A percentile compares a stretch with the other conserved stretches of the same genome.
These are phyloP conservation scores for Sugiyamaella neomexicana DNA, from an alignment of 1,139 yeast genomes.

Conservation along the genomic window DNA sequence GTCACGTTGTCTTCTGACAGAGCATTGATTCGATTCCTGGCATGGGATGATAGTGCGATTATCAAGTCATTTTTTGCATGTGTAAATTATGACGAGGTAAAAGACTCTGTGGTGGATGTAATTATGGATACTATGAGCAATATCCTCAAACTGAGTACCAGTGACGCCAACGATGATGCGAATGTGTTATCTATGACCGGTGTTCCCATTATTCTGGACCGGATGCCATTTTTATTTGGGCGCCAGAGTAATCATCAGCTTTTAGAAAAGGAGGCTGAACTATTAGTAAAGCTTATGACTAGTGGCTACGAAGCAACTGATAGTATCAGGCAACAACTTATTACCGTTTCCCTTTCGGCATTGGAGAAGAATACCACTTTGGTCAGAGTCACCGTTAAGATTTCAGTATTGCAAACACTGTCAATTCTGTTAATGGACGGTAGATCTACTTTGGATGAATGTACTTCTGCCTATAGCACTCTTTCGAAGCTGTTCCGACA, in stretches of 20 bases:
- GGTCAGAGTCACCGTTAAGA: slow-evolving; percentile 56
- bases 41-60: slow-evolving; percentile 51
- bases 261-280: slow-evolving; percentile 54
- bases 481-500: slow-evolving; percentile 61
- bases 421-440: slow-evolving; percentile 54
- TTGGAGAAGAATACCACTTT: slow-evolving; percentile 62
- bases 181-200: slow-evolving; percentile 31
- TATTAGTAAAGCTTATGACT: slow-evolving; percentile 57
- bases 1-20: slow-evolving; percentile 59
- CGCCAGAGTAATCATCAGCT: slow-evolving; percentile 33
- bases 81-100: slow-evolving; percentile 56
- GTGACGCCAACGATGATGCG: slow-evolving; percentile 31
- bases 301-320: slow-evolving; percentile 60
- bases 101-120: slow-evolving; percentile 61
- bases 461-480: slow-evolving; percentile 54
- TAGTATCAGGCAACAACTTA: slow-evolving; percentile 54
- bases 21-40: slow-evolving; percentile 52
- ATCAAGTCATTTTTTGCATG: slow-evolving; percentile 57
- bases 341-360: slow-evolving; percentile 60
- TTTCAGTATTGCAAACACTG: slow-evolving; percentile 60
- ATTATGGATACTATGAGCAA: slow-evolving; percentile 59
- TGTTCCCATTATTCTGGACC: slow-evolving; percentile 32
- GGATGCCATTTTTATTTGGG: slow-evolving; percentile 34
- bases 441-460: slow-evolving; percentile 55
- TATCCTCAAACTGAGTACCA: slow-evolving; percentile 41